phyloP scores from a whole-genome alignment of 176 grass and related monocot species.

The Hsuehochloa calcarea region DNA sequence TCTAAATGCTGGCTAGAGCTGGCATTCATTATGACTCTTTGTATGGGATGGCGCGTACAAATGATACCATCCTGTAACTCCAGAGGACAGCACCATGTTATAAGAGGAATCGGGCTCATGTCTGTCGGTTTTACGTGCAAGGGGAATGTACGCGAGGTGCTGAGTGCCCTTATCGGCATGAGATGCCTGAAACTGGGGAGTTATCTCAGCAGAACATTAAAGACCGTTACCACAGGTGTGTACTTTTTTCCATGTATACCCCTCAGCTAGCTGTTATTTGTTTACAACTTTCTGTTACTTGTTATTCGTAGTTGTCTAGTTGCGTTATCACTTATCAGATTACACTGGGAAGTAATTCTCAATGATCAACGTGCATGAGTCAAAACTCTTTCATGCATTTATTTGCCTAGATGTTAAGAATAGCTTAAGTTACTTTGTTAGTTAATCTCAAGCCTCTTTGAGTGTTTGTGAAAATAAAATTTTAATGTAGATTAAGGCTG shows the following conservation, averaged over 20 bases:
- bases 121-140: conserved; percentile 84
- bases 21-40: conserved; percentile 89
- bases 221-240: conserved; percentile 89
- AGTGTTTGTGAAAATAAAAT: background rate
- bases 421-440: background rate
- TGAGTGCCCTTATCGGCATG: conserved; percentile 91
- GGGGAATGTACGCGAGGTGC: conserved; percentile 88
- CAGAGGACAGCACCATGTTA: conserved; percentile 92
- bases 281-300: background rate
- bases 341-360: background rate
- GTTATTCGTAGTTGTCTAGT: background rate
- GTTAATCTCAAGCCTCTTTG: background rate
- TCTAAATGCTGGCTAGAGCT: conserved; percentile 61
- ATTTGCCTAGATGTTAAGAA: background rate
- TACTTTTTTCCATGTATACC: background rate
- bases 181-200: conserved; percentile 95
- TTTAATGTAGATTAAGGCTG: background rate
- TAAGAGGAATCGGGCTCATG: conserved; percentile 86
- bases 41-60: conserved; percentile 71
- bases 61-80: conserved; percentile 87
- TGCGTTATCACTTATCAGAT: background rate
- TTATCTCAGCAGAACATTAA: conserved; percentile 97
- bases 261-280: background rate
- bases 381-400: background rate
- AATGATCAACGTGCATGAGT: no score